Evolutionary conservation across 2,329 filamentous ascomycete species (phyloP).

Genomic region (Penicillium janthinellum): DNA sequence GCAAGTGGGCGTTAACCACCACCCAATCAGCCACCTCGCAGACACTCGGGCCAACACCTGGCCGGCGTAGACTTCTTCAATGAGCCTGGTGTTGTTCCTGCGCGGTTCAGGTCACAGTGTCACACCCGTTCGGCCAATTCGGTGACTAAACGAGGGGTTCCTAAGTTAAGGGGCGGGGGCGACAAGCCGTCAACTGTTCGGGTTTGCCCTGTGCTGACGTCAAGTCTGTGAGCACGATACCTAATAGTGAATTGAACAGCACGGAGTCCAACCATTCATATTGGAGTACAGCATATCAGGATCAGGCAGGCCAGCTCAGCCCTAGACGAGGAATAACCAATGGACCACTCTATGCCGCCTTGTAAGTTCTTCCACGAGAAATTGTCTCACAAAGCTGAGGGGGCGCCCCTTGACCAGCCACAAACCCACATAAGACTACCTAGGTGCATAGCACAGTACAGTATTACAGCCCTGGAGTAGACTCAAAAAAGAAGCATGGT

Average conservation of each 20-base stretch:
- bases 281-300: neutral
- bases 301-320: neutral
- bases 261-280: too few relatives aligned
- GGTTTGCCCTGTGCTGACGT: neutral
- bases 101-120: constrained; percentile 9
- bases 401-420: neutral
- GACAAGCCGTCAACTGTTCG: neutral
- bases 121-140: constrained; percentile 13
- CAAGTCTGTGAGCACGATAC: too few relatives aligned
- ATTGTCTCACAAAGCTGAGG: neutral
- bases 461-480: neutral
- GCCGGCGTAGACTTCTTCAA: constrained; percentile 17
- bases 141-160: neutral
- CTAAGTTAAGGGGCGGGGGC: neutral
- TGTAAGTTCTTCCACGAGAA: neutral
- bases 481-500: neutral
- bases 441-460: too few relatives aligned
- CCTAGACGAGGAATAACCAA: neutral
- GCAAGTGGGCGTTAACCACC: neutral
- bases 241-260: neutral
- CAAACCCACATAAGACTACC: neutral
- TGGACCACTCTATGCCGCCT: neutral
- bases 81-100: constrained; percentile 17
- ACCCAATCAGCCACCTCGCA: constrained; percentile 18
- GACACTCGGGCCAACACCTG: constrained; percentile 20